These are phyloP conservation scores for Phoenix dactylifera DNA, from an alignment of 176 grass and related monocot genomes.

Conservation along the genomic window DNA sequence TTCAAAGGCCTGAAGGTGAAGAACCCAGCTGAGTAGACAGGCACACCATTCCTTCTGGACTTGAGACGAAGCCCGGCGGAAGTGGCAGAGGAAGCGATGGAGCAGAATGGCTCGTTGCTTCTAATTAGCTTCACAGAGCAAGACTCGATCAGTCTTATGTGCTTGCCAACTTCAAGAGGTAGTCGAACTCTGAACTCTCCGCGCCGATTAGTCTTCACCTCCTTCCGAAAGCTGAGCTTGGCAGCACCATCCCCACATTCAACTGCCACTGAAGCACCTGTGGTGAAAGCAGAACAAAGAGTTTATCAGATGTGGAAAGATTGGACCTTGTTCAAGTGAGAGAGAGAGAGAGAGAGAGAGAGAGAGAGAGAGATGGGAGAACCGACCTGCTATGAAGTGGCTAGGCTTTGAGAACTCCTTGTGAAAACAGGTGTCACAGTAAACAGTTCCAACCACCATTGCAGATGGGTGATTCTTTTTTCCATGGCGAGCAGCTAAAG, in stretches of 20 bases:
- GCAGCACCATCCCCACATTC: conserved; percentile 17
- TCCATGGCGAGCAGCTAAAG: too few relatives aligned
- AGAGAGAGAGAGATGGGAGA: neutral
- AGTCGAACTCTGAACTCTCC: conserved; percentile 21
- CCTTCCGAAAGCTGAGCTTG: conserved; percentile 9
- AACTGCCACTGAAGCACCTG: conserved; percentile 25
- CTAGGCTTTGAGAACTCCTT: conserved; percentile 6
- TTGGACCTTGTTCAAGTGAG: neutral
- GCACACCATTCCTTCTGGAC: conserved; percentile 15
- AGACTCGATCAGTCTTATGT: conserved; percentile 11
- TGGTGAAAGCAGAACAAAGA: neutral
- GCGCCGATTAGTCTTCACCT: conserved; percentile 13
- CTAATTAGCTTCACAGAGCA: conserved; percentile 23
- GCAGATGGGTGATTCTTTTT: conserved; percentile 1
- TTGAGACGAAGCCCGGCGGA: conserved; percentile 8
- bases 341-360: too few relatives aligned
- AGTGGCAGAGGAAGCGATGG: conserved; percentile 19
- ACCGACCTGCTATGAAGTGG: conserved; percentile 28
- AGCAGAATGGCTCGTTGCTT: conserved; percentile 28
- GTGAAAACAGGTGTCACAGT: conserved; percentile 29
- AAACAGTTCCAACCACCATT: conserved; percentile 24
- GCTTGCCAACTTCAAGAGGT: conserved; percentile 11
- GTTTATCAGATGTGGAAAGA: neutral
- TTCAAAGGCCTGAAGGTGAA: conserved; percentile 28
- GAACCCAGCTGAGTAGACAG: conserved; percentile 30